Evolutionary conservation across 1,284 basidiomycete genomes (phyloP), one percentile per base, ranked within the genome.

Genomic region (Ustilago crameri): DNA sequence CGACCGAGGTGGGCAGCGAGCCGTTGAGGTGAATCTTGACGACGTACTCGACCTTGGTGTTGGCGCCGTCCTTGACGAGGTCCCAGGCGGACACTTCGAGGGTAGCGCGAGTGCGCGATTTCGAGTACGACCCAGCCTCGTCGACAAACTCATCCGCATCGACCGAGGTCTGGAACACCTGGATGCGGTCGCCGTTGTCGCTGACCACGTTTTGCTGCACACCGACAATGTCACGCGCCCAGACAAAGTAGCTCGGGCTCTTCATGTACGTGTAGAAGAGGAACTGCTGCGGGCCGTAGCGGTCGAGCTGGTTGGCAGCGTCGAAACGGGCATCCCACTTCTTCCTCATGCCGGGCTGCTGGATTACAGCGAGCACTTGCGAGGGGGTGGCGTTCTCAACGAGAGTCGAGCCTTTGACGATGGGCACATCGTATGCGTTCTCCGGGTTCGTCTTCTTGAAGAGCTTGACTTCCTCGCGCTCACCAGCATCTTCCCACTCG

Each of bases 241-340:
- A 81, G 22, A 81, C 67, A 49, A 81, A 79, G 71, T 78, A 79
- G 10, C 64, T 70, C 8, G 77, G 77, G 18, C 70, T 72, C 63
- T 79, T 79, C 58, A 78, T 63, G 46, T 75, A 68, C 30, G 70
- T 73, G 69, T 81, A 81, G 53, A 81, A 74, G 8, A 67, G 52
- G 45, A 43, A 73, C 46, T 56, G 23, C 30, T 73, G 57, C 7
- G 65, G 18, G 22, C 53, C 45, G 51, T 69, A 74, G 0, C 71
- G 54, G 38, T 74, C 66, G 44, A 74, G 66, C 52, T 66, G 63
- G 26, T 49, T 45, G 8, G 60, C 63, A n/a, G 34, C 46, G 52
- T 81, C 79, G 46, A 81, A 73, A 12, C 79, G 70, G 4, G 70
- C 52, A 41, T 81, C 79, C 79, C 79, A 81, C 55, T 78, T 79